These are phyloP conservation scores for Botrytis squamosa DNA, from an alignment of 2,329 filamentous ascomycete species.

Conservation along the genomic window DNA sequence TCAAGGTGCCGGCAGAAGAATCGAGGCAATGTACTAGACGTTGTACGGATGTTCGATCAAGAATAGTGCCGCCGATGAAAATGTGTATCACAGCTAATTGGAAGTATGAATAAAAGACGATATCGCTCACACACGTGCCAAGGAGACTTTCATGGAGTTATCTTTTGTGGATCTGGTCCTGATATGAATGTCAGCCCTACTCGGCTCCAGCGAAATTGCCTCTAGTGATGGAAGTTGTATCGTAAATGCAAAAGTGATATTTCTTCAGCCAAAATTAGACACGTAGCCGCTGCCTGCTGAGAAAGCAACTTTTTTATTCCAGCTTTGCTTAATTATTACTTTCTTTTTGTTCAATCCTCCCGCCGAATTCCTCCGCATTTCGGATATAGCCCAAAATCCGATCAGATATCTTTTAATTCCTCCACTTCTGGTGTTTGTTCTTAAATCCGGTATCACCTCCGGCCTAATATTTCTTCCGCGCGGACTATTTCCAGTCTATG, in stretches of 20 bases:
- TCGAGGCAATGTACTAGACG: neutral
- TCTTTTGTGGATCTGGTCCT: neutral
- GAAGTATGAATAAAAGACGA: neutral
- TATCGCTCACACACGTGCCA: neutral
- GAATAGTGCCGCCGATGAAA: no score
- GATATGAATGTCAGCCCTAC: neutral
- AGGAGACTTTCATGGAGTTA: neutral
- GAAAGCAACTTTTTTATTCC: neutral
- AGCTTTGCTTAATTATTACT: neutral
- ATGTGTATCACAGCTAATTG: neutral
- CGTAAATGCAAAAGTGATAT: neutral
- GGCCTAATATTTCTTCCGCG: neutral
- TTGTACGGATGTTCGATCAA: no score
- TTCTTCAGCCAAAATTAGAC: neutral
- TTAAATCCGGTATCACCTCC: neutral
- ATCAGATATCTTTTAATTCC: neutral
- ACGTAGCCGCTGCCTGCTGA: neutral
- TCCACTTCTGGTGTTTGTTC: neutral
- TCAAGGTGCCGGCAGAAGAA: neutral
- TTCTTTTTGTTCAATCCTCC: neutral
- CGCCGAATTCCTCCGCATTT: neutral
- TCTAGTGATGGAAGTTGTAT: neutral
- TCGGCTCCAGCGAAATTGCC: neutral
- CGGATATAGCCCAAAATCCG: neutral
- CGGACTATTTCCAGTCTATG: neutral